Evolutionary conservation across 768 basidiomycete genomes (phyloP), one percentile per base, ranked within the genome.

Genomic region (Filobasidium wieringae): DNA sequence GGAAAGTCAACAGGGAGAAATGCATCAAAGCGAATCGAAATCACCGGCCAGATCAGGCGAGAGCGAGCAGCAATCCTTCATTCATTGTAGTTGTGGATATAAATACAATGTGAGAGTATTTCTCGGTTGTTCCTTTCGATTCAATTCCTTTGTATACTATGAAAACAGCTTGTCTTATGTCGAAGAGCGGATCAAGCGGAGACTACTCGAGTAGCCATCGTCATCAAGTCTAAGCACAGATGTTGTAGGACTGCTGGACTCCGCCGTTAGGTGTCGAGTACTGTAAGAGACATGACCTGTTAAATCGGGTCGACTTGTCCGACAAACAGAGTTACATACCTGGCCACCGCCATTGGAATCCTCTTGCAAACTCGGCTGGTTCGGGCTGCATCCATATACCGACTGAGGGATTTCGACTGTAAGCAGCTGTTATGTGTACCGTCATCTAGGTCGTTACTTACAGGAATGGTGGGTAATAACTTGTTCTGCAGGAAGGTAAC

Each of bases 391-490:
- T 26, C 43, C 43, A 27, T 47, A 47, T 22, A 47, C 19, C 14
- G 43, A 22, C 43, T 47, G 43, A 17, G 22, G 24, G 14, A 47
- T 24, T 19, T 24, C n/a, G 36, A 9, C n/a, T 9, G 36, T 37
- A 37, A 37, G n/a, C 36, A n/a, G n/a, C 36, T 9, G 36, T 37
- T 37, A 9, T 37, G 36, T 9, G 11, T n/a, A n/a, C 9, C n/a
- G 36, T 9, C 9, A 9, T 9, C 36, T n/a, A n/a, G 36, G 36
- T 37, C n/a, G n/a, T 37, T 9, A 60, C 59, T 55, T 15, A 60
- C 53, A 5, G 53, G 59, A 47, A 60, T 43, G 39, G 52, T 52
- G 39, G 53, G 59, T 6, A 33, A 11, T 22, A 55, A 36, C 12
- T 47, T 51, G 34, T 45, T 37, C 59, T 53, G 39, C 53, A 60